Conservation (phyloP, 495 filamentous ascomycete genomes). For the Penicillium daleae region DNA sequence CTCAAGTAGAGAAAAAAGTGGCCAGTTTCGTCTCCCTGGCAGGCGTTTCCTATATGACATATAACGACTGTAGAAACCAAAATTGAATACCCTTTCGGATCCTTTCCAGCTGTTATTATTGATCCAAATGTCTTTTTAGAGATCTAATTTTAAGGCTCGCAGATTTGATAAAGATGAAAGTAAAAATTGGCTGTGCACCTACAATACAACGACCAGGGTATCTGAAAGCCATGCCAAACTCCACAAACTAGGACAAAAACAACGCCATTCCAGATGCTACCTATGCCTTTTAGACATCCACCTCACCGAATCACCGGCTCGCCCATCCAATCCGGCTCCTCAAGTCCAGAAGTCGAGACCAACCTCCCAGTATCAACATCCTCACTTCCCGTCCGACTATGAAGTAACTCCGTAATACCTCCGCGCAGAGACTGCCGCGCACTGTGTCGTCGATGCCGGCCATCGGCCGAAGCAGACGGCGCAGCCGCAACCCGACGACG, state of each 20-base stretch:
- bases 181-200: background rate
- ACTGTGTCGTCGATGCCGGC: slow-evolving; percentile 34
- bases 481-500: slow-evolving; percentile 37
- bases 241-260: slow-evolving; percentile 18
- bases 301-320: slow-evolving; percentile 57
- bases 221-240: slow-evolving; percentile 35
- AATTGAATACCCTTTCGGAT: slow-evolving; percentile 35
- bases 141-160: background rate
- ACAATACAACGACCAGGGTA: slow-evolving; percentile 33
- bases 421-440: slow-evolving; percentile 36
- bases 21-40: background rate
- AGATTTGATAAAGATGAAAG: background rate
- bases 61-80: slow-evolving; percentile 31
- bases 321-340: slow-evolving; percentile 64
- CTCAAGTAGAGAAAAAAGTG: slow-evolving; percentile 35
- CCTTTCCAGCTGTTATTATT: slow-evolving; percentile 11
- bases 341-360: slow-evolving; percentile 35
- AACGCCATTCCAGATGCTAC: slow-evolving; percentile 10
- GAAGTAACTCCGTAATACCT: slow-evolving; percentile 24
- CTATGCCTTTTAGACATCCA: background rate
- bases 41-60: slow-evolving; percentile 27
- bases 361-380: slow-evolving; percentile 32
- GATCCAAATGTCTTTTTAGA: background rate
- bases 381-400: slow-evolving; percentile 25
- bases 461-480: slow-evolving; percentile 45